Evolutionary conservation across 177 flowering plant species (phyloP), one percentile per base, ranked within the genome.

Genomic region (Vitis hybrid): DNA sequence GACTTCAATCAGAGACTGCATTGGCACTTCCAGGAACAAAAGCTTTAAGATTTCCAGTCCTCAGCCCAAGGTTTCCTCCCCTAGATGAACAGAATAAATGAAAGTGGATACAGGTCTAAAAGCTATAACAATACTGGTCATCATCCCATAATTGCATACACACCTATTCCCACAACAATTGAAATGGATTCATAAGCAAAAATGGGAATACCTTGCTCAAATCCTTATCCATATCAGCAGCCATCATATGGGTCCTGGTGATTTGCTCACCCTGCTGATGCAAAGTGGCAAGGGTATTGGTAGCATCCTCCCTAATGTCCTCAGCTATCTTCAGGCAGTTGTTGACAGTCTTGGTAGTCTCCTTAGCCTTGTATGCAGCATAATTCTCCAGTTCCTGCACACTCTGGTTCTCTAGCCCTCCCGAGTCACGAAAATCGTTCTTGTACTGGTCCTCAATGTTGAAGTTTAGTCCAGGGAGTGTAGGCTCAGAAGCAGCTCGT

Each of bases 211-310:
- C 98, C 88, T 76, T 81, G 65, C 86, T 89, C 77, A 95, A 84
- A 79, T 95, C 97, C 58, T 83, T 85, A 19, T 95, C 98, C 65
- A 85, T 90, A 31, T 85, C 84, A 55, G 71, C 87, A 68, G 87
- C 88, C 81, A 77, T 78, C 29, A 22, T 49, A 66, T 93, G 99
- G 9, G 99, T 89, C 81, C 91, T 82, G 2, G 80, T 81, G 53
- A 95, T 95, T 75, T 93, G 98, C 74, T 95, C 98, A 29, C 99
- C 99, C 78, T 95, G 99, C 50, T 83, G 82, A 70, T 95, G 94
- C 82, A 93, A 78, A 66, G 86, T 86, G 15, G 86, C 89, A 62
- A 93, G 84, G 29, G 99, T 95, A 68, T 72, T 84, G 2, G 87
- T 72, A 58, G 93, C 99, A 69, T 89, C 93, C 62, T 81, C 83